A percentile compares a stretch with the other conserved stretches of the same genome.
Conservation (phyloP, 257 asterid species). For the Fraxinus americana region DNA sequence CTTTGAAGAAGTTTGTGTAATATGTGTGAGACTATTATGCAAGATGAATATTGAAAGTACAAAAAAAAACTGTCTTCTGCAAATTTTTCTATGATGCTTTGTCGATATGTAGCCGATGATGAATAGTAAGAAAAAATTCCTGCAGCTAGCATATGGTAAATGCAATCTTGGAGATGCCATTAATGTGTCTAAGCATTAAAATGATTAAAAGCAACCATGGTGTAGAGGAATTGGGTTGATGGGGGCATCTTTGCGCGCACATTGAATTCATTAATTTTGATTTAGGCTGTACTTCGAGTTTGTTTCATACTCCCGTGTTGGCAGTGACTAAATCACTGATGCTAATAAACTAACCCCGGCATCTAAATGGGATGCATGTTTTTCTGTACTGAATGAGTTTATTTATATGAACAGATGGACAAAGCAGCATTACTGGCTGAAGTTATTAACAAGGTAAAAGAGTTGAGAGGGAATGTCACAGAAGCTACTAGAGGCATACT, state of each 20-base stretch:
- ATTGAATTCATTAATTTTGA: background rate
- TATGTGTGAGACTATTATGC: background rate
- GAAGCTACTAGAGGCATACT: conserved; percentile 64
- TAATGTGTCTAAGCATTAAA: too few species aligned
- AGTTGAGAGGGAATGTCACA: conserved; percentile 40
- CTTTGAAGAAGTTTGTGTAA: background rate
- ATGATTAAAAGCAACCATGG: too few species aligned
- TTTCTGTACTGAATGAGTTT: background rate
- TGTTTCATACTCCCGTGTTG: background rate
- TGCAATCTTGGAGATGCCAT: background rate
- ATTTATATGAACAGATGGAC: conserved; percentile 60
- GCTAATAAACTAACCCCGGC: background rate
- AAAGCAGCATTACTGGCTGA: conserved; percentile 81
- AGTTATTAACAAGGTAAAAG: conserved; percentile 64
- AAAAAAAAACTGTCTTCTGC: background rate
- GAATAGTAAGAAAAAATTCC: background rate
- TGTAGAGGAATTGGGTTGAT: background rate
- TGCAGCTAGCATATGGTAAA: background rate
- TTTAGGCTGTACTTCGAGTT: background rate
- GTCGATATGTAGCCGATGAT: background rate
- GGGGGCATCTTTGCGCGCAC: background rate
- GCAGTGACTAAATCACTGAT: background rate
- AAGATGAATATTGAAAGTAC: background rate
- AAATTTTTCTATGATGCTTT: background rate
- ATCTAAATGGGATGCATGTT: background rate